These are phyloP conservation scores for Melanopsichium pennsylvanicum DNA, from an alignment of 1,284 basidiomycete genomes.

Conservation along the genomic window DNA sequence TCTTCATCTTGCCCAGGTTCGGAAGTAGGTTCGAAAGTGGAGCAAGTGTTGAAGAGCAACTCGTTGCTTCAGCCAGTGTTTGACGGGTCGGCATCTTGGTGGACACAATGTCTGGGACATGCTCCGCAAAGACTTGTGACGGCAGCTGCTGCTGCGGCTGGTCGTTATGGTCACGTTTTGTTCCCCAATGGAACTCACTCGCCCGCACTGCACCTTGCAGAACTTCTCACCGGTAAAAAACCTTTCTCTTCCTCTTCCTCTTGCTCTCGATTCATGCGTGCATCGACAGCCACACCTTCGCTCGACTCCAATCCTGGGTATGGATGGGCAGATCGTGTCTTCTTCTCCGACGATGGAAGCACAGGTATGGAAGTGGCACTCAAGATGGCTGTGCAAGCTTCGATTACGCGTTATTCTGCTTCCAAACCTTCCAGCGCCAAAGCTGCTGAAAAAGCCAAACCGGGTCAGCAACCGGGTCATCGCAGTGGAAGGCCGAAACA, in stretches of 20 bases:
- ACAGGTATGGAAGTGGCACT: slow-evolving; percentile 95
- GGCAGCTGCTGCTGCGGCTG: slow-evolving; percentile 87
- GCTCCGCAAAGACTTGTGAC: slow-evolving; percentile 78
- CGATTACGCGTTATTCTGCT: slow-evolving; percentile 44
- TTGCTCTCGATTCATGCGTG: too few species aligned
- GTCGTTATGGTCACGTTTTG: slow-evolving; percentile 95
- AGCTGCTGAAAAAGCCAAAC: slow-evolving; percentile 20
- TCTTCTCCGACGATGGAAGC: slow-evolving; percentile 92
- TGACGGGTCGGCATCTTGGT: slow-evolving; percentile 96
- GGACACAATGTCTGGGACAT: slow-evolving; percentile 94
- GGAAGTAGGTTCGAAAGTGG: background rate
- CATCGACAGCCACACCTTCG: too few species aligned
- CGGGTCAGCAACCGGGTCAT: slow-evolving; percentile 40
- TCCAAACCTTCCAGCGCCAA: slow-evolving; percentile 14
- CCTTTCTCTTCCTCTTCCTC: background rate
- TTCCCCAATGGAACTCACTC: slow-evolving; percentile 87
- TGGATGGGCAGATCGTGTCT: slow-evolving; percentile 89
- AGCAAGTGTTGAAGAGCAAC: slow-evolving; percentile 2
- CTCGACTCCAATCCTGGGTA: slow-evolving; percentile 13
- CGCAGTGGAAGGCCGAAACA: slow-evolving; percentile 40
- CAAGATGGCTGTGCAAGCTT: slow-evolving; percentile 77
- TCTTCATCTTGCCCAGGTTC: too few species aligned
- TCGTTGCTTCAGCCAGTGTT: slow-evolving; percentile 75
- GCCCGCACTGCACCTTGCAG: slow-evolving; percentile 82
- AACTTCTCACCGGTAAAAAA: slow-evolving; percentile 71